phyloP scores from a whole-genome alignment of 1,139 yeast species.

The Pichia sp. region DNA sequence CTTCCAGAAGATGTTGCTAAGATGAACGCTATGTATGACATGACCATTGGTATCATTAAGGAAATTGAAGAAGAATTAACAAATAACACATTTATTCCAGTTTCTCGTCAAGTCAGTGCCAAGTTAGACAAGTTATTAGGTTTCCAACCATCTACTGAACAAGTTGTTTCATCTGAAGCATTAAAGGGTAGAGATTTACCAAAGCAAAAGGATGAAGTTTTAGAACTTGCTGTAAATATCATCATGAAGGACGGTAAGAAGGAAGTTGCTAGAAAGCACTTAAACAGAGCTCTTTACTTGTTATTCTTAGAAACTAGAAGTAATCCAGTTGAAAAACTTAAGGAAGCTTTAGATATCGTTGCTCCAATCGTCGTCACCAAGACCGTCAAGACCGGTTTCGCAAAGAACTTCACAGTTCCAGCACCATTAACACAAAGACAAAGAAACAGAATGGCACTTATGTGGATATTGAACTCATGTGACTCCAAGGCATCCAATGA shows the following conservation, averaged over 20 bases:
- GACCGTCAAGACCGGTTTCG: slow-evolving; percentile 80
- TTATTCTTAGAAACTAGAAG: slow-evolving; percentile 68
- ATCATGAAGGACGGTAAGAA: slow-evolving; percentile 95
- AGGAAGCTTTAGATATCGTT: slow-evolving; percentile 72
- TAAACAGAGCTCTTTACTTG: slow-evolving; percentile 78
- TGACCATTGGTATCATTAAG: slow-evolving; percentile 62
- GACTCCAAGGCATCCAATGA: slow-evolving; percentile 76
- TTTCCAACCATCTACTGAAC: slow-evolving; percentile 60
- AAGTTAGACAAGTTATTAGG: slow-evolving; percentile 33
- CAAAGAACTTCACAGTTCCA: slow-evolving; percentile 80
- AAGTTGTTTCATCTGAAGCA: slow-evolving; percentile 50
- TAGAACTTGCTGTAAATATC: slow-evolving; percentile 77
- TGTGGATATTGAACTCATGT: slow-evolving; percentile 88
- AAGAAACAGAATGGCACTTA: slow-evolving; percentile 81
- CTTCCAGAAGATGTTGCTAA: slow-evolving; percentile 22
- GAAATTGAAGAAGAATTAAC: slow-evolving; percentile 49
- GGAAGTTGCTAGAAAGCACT: slow-evolving; percentile 69
- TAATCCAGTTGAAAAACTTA: slow-evolving; percentile 77
- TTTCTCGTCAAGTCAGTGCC: slow-evolving; percentile 25
- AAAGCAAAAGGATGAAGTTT: slow-evolving; percentile 59
- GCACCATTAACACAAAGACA: slow-evolving; percentile 80
- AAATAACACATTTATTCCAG: slow-evolving; percentile 33
- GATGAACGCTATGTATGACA: slow-evolving; percentile 59
- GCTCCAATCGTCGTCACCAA: slow-evolving; percentile 84
- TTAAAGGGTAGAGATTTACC: slow-evolving; percentile 61